These are phyloP conservation scores for Canavalia gladiata DNA, from an alignment of 306 rosid genomes.

Conservation along the genomic window DNA sequence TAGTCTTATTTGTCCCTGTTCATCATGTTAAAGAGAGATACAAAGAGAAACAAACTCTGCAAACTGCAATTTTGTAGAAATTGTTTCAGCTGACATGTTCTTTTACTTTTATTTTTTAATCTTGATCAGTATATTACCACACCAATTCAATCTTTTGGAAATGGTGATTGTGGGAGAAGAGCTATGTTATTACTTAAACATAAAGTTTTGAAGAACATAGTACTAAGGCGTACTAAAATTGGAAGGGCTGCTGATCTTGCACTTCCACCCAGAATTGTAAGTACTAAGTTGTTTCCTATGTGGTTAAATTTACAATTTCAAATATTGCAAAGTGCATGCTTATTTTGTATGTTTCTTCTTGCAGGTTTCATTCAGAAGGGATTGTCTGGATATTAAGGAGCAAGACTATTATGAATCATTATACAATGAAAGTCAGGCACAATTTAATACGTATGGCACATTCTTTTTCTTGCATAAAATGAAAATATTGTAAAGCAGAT, in stretches of 20 bases:
- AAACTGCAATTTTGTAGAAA: slow-evolving; percentile 4
- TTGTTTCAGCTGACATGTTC: slow-evolving; percentile 29
- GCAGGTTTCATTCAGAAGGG: slow-evolving; percentile 86
- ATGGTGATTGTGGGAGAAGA: slow-evolving; percentile 53
- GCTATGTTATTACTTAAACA: slow-evolving; percentile 85
- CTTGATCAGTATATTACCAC: slow-evolving; percentile 69
- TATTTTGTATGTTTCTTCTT: slow-evolving; percentile 38
- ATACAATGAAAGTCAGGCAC: slow-evolving; percentile 85
- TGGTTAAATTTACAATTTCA: slow-evolving; percentile 31
- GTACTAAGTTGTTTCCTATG: slow-evolving; percentile 39
- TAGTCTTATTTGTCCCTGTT: slow-evolving; percentile 44
- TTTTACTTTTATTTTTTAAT: slow-evolving; percentile 41
- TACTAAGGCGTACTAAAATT: slow-evolving; percentile 86
- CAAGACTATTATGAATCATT: slow-evolving; percentile 88
- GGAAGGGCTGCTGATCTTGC: slow-evolving; percentile 97
- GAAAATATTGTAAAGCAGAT: slow-evolving; percentile 31
- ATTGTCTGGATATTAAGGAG: slow-evolving; percentile 79
- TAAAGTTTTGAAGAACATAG: slow-evolving; percentile 74
- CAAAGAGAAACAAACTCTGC: slow-evolving; percentile 30
- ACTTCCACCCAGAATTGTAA: slow-evolving; percentile 94
- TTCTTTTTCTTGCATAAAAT: slow-evolving; percentile 25
- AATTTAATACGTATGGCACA: slow-evolving; percentile 77
- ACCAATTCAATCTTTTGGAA: slow-evolving; percentile 67
- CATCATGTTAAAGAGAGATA: neutral
- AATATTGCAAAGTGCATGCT: slow-evolving; percentile 3